Evolutionary conservation across 257 asterid genomes (phyloP).

Genomic region (Rauvolfia tetraphylla): DNA sequence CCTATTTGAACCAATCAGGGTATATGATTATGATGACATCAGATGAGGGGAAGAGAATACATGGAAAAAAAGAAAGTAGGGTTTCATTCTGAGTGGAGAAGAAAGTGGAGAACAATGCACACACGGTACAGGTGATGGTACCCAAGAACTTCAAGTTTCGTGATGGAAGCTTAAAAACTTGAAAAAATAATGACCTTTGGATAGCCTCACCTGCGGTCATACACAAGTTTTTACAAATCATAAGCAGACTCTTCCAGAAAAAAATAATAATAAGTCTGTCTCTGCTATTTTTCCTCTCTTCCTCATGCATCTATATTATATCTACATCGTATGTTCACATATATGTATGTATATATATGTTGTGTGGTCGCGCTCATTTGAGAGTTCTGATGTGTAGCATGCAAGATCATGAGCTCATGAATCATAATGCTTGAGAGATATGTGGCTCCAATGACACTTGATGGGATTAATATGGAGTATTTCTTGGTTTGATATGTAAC

Average conservation of each 20-base stretch:
- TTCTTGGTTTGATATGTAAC: background rate
- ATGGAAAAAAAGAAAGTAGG: conserved; percentile 3
- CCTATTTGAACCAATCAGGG: conserved; percentile 41
- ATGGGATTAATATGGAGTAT: too few relatives aligned
- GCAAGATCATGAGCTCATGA: background rate
- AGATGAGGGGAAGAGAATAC: background rate
- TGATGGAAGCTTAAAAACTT: conserved; percentile 7
- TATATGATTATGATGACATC: conserved; percentile 28
- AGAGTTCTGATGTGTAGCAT: background rate
- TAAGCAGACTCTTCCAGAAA: too few relatives aligned
- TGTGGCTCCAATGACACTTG: background rate
- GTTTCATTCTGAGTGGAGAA: conserved; percentile 38
- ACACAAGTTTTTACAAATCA: background rate
- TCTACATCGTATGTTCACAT: too few relatives aligned
- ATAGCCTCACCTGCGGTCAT: background rate
- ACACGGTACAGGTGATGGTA: conserved; percentile 16
- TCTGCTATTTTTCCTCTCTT: too few relatives aligned
- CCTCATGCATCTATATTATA: too few relatives aligned
- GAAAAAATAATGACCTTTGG: conserved; percentile 1
- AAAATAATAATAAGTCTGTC: too few relatives aligned
- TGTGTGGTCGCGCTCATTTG: too few relatives aligned
- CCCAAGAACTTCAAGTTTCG: conserved; percentile 18
- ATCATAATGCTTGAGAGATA: too few relatives aligned
- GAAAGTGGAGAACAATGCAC: conserved; percentile 48
- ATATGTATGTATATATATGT: too few relatives aligned